phyloP scores from a whole-genome alignment of 257 asterid genomes.

The Petrea volubilis region DNA sequence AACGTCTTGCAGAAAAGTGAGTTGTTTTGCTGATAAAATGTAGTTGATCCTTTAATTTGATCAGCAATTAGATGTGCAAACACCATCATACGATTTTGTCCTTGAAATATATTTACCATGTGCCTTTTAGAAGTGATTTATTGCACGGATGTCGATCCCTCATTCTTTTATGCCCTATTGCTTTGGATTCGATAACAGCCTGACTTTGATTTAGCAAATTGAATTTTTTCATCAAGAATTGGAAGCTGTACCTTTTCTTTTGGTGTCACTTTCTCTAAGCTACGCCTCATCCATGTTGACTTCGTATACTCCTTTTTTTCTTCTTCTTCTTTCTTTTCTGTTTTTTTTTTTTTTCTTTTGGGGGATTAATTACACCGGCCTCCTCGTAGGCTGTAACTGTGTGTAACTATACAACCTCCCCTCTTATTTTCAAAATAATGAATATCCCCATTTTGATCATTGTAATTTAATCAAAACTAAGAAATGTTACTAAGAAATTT shows the following conservation, averaged over 20 bases:
- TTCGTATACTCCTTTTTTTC: not conserved
- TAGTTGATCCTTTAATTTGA: not conserved
- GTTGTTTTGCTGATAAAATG: conserved; percentile 20
- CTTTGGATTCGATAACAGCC: not conserved
- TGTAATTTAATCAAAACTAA: too few species aligned
- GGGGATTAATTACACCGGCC: too few species aligned
- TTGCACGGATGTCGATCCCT: not conserved
- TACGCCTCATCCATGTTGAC: not conserved
- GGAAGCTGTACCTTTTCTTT: conserved; percentile 4
- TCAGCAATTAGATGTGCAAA: not conserved
- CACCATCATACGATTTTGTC: not conserved
- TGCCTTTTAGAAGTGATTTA: conserved; percentile 1
- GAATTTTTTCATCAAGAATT: not conserved
- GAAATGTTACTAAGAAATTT: too few species aligned
- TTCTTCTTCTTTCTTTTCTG: not conserved
- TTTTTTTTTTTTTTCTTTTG: not conserved
- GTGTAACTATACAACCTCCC: too few species aligned
- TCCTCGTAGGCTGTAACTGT: too few species aligned
- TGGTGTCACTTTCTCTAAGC: not conserved
- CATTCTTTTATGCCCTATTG: conserved; percentile 11
- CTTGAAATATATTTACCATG: not conserved
- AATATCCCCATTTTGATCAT: too few species aligned
- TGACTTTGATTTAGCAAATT: not conserved
- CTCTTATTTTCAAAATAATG: too few species aligned
- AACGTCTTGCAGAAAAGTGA: conserved; percentile 83